These are phyloP conservation scores for Mycena rebaudengoi DNA, from an alignment of 768 basidiomycete species.

Conservation along the genomic window DNA sequence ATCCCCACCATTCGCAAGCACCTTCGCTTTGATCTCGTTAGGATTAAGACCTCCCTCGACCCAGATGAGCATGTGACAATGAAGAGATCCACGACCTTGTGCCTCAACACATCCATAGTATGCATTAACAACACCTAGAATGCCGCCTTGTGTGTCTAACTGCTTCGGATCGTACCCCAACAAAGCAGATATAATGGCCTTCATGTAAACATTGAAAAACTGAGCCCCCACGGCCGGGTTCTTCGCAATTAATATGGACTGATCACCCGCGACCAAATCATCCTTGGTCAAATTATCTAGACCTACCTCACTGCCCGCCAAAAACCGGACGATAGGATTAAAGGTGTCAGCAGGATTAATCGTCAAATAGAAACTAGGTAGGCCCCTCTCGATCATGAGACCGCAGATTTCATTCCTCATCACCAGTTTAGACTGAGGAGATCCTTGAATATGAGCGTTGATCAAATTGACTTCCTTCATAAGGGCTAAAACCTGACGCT, in stretches of 20 bases:
- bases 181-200: conserved; percentile 18
- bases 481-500: conserved; percentile 24
- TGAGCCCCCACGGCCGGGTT: conserved; percentile 28
- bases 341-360: conserved; percentile 40
- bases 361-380: conserved; percentile 40
- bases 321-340: conserved; percentile 35
- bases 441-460: conserved; percentile 18
- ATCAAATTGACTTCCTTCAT: conserved; percentile 6
- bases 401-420: conserved; percentile 27
- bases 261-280: not conserved
- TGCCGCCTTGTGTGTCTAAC: not conserved
- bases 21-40: conserved; percentile 9
- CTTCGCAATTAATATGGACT: conserved; percentile 5
- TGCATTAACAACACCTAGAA: not conserved
- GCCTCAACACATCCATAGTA: conserved; percentile 5
- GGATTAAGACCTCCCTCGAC: conserved; percentile 7
- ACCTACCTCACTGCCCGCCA: conserved; percentile 33
- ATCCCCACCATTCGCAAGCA: not conserved
- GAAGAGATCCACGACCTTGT: not conserved
- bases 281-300: conserved; percentile 15
- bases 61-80: conserved; percentile 6
- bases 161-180: conserved; percentile 5
- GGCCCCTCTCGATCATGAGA: conserved; percentile 5
- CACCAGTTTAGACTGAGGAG: conserved; percentile 18
- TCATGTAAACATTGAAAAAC: conserved; percentile 32